Conservation (phyloP, 2,329 filamentous ascomycete genomes). For the Ophiostoma populinum region DNA sequence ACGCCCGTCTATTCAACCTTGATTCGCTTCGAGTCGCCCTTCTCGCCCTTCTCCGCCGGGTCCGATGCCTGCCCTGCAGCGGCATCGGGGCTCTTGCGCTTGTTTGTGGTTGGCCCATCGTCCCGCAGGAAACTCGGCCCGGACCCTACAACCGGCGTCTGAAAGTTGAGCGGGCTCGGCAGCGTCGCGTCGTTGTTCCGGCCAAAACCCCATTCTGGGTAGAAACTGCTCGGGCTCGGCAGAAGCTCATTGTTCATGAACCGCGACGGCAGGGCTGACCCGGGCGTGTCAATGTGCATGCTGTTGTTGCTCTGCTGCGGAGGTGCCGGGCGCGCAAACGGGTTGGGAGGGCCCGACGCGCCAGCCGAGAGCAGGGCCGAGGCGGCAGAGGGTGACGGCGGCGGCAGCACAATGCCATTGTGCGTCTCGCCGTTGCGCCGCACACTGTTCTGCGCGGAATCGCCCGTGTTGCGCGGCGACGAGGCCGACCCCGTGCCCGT, state of each 20-base stretch:
- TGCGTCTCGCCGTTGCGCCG: slow-evolving; percentile 19
- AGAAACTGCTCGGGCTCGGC: slow-evolving; percentile 83
- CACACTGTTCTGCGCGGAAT: slow-evolving; percentile 36
- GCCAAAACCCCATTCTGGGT: slow-evolving; percentile 73
- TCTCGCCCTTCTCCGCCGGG: slow-evolving; percentile 23
- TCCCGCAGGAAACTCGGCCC: slow-evolving; percentile 48
- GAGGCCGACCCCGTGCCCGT: slow-evolving; percentile 41
- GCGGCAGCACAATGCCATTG: slow-evolving; percentile 63
- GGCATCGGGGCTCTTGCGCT: slow-evolving; percentile 40
- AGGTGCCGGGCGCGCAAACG: slow-evolving; percentile 75
- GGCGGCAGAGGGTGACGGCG: slow-evolving; percentile 79
- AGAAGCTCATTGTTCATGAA: slow-evolving; percentile 80
- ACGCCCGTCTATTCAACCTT: too few relatives aligned
- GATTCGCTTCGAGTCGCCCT: slow-evolving; percentile 32
- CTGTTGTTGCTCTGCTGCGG: slow-evolving; percentile 27
- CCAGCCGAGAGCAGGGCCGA: slow-evolving; percentile 76
- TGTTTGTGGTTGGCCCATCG: slow-evolving; percentile 24
- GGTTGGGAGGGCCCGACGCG: slow-evolving; percentile 82
- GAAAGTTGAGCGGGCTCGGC: slow-evolving; percentile 82
- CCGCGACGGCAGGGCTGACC: slow-evolving; percentile 82
- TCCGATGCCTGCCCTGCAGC: slow-evolving; percentile 23
- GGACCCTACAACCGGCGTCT: slow-evolving; percentile 53
- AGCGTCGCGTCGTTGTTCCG: slow-evolving; percentile 64
- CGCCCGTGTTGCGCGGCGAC: slow-evolving; percentile 35
- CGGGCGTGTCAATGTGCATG: slow-evolving; percentile 59